phyloP scores from a whole-genome alignment of 2,329 filamentous ascomycete species.

The Colletotrichum cuscutae region DNA sequence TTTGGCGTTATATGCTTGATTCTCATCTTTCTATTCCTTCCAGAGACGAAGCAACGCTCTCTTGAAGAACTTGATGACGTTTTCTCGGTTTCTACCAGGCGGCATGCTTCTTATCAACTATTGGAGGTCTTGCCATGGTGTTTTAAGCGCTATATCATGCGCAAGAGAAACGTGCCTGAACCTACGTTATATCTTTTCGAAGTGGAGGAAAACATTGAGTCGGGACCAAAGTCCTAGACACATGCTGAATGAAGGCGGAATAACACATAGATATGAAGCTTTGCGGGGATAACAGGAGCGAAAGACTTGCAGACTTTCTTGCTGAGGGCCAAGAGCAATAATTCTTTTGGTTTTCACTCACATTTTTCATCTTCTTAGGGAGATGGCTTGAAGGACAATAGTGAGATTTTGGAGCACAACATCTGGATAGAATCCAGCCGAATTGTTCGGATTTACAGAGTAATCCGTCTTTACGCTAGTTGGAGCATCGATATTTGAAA shows the following conservation, averaged over 20 bases:
- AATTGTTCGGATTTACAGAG: too few species aligned
- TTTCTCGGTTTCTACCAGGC: conserved; percentile 46
- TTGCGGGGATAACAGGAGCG: neutral
- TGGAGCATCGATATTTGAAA: too few species aligned
- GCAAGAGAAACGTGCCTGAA: neutral
- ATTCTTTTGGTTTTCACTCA: too few species aligned
- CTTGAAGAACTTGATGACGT: conserved; percentile 57
- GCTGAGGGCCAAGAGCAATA: too few species aligned
- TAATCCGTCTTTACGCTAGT: too few species aligned
- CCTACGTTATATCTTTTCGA: conserved; percentile 22
- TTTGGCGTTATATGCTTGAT: conserved; percentile 57
- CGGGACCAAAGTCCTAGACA: neutral
- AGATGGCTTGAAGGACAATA: too few species aligned
- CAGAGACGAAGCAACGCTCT: conserved; percentile 61
- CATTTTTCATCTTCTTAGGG: too few species aligned
- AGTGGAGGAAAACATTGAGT: neutral
- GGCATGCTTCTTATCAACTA: conserved; percentile 47
- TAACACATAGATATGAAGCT: too few species aligned
- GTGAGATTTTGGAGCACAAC: too few species aligned
- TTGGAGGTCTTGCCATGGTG: conserved; percentile 32
- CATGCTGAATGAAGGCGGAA: too few species aligned
- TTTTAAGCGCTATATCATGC: conserved; percentile 14
- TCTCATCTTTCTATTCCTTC: conserved; percentile 60
- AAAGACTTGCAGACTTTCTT: too few species aligned
- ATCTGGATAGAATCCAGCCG: too few species aligned